phyloP scores from a whole-genome alignment of 176 grass and related monocot species.

The Pharus latifolius region DNA sequence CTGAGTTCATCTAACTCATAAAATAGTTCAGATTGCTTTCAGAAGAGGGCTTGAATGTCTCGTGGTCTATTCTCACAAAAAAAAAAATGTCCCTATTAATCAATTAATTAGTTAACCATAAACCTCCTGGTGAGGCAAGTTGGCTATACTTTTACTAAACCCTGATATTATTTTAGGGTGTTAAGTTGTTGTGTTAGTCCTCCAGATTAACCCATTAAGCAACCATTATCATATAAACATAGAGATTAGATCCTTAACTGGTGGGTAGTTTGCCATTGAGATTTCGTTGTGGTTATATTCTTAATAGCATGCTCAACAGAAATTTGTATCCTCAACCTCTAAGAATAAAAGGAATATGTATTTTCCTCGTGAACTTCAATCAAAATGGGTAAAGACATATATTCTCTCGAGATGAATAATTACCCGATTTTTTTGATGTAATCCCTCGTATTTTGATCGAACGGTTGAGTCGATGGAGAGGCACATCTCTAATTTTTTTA shows the following conservation, averaged over 20 bases:
- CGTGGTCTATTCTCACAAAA: not conserved
- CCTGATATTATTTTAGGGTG: not conserved
- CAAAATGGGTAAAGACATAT: too few species aligned
- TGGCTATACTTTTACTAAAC: not conserved
- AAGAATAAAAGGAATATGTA: too few species aligned
- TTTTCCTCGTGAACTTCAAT: too few species aligned
- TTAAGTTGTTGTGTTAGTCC: slow-evolving; percentile 1
- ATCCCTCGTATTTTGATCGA: too few species aligned
- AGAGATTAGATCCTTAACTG: not conserved
- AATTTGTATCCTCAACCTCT: too few species aligned
- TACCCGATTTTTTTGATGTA: too few species aligned
- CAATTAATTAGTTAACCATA: slow-evolving; percentile 26
- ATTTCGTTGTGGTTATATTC: not conserved
- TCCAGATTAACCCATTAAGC: not conserved
- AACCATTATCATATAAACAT: not conserved
- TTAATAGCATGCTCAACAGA: not conserved
- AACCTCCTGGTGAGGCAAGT: slow-evolving; percentile 26
- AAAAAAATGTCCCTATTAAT: slow-evolving; percentile 5
- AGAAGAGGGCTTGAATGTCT: slow-evolving; percentile 33
- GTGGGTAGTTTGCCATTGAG: not conserved
- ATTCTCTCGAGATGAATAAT: too few species aligned
- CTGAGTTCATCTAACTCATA: slow-evolving; percentile 9
- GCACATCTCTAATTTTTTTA: too few species aligned
- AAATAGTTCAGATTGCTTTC: slow-evolving; percentile 36
- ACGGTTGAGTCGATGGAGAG: too few species aligned